Base-by-base conservation (phyloP, 1,139 yeast genomes). In the Debaryomycetaceae sp. region DNA sequence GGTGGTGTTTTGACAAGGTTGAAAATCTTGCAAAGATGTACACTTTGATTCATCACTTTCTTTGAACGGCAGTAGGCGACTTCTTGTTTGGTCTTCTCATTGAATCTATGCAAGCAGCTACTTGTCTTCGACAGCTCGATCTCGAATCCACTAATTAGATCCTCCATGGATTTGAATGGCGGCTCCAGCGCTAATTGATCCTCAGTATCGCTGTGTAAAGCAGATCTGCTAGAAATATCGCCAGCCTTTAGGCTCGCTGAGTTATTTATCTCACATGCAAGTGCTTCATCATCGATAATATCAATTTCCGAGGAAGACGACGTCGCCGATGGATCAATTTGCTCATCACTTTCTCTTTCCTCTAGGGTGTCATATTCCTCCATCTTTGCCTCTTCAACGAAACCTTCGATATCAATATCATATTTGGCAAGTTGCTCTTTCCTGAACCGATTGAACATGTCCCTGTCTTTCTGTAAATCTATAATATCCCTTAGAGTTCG, bases 1-100 rank as follows among this genome's bases (percentile, higher is more conserved):
- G 66, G 53, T 1, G 79, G 78, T 3, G 65, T 55, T 43, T 68
- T 63, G 13, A 69, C 56, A 29, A 74, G 56, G 45, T 68, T 66
- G 49, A 73, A 74, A 1, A 60, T 49, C 49, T 63, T 66, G 42
- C 68, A 47, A 5, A 72, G 61, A 47, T 63, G 72, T 22, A 50
- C 49, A 41, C 57, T 60, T 48, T 67, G 72, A 6, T 46, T 38
- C n/a, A 41, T 38, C 13, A 54, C 48, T 40, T 54, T 55, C n/a
- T 50, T 45, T 22, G 47, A 43, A 22, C 49, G 47, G 40, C 55
- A 56, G 42, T 55, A 56, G 4, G 42, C 22, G 5, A 65, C 46
- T 46, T 68, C 72, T 13, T 52, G 41, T 31, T 51, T 50, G 24
- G 58, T 46, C 33, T 56, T 51, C 6, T 46, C 49, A 36, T 42